Conservation (phyloP, 176 grass and related monocot species). For the Bromus sterilis region DNA sequence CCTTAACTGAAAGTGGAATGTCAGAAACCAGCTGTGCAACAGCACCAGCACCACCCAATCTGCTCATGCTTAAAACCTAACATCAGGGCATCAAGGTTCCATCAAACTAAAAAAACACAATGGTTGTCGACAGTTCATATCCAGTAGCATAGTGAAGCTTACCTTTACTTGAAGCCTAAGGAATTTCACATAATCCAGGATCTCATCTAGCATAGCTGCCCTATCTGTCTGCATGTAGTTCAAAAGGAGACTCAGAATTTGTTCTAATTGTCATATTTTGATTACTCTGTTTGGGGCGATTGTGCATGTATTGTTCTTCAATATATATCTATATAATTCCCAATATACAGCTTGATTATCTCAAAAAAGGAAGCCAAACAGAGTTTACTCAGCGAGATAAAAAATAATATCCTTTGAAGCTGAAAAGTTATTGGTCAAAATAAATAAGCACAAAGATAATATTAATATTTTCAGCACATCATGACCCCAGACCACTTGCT, state of each 20-base stretch:
- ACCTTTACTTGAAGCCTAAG: constrained; percentile 99
- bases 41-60: constrained; percentile 91
- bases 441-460: background rate
- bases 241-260: constrained; percentile 20
- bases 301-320: background rate
- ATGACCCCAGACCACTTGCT: constrained; percentile 18
- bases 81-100: constrained; percentile 13
- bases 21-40: constrained; percentile 96
- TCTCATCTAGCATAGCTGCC: constrained; percentile 99
- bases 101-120: constrained; percentile 21
- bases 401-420: constrained; percentile 2
- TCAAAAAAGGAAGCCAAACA: constrained; percentile 6
- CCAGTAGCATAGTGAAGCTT: constrained; percentile 7
- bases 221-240: constrained; percentile 85
- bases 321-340: background rate
- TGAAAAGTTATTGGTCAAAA: constrained; percentile 6
- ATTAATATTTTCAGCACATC: constrained; percentile 19
- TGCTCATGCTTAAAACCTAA: constrained; percentile 99
- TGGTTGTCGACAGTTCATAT: background rate
- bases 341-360: background rate
- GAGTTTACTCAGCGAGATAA: background rate
- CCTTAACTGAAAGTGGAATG: constrained; percentile 87
- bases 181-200: constrained; percentile 96
- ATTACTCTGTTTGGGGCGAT: background rate
- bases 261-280: background rate